Conservation (phyloP, 495 filamentous ascomycete species). For the Acidiella bohemica region DNA sequence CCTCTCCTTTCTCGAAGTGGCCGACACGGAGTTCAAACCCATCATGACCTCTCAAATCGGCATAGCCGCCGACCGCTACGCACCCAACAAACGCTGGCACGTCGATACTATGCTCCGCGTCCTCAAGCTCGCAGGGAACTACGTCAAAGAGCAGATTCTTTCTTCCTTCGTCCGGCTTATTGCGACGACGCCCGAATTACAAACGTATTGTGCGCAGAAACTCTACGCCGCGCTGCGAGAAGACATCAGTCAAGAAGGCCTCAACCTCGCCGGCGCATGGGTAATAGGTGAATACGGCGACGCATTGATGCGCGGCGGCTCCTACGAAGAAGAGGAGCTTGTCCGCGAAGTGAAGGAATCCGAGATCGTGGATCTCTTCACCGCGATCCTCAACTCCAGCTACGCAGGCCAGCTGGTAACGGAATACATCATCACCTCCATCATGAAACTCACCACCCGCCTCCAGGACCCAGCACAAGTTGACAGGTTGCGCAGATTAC, state of each 20-base stretch:
- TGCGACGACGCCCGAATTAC: constrained; percentile 83
- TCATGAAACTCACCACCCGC: constrained; percentile 90
- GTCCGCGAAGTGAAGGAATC: constrained; percentile 80
- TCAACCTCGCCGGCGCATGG: constrained; percentile 92
- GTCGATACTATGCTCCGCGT: constrained; percentile 95
- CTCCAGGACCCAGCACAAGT: constrained; percentile 70
- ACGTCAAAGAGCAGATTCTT: constrained; percentile 93
- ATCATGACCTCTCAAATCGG: constrained; percentile 95
- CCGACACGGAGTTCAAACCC: constrained; percentile 97
- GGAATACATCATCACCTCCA: constrained; percentile 88
- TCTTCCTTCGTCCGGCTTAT: constrained; percentile 94
- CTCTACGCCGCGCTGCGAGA: constrained; percentile 80
- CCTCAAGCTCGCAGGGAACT: constrained; percentile 83
- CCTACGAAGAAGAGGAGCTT: constrained; percentile 90
- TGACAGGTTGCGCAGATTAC: constrained; percentile 65
- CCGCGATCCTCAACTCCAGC: constrained; percentile 80
- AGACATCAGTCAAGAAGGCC: constrained; percentile 90
- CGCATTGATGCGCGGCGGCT: constrained; percentile 68
- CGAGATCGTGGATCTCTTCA: constrained; percentile 83
- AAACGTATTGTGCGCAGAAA: constrained; percentile 94
- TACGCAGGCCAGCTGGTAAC: constrained; percentile 79
- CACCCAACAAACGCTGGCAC: constrained; percentile 95
- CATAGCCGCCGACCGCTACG: constrained; percentile 87
- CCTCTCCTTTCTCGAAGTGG: constrained; percentile 86
- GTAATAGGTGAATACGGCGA: constrained; percentile 97